phyloP scores from a whole-genome alignment of 2,329 filamentous ascomycete genomes.

The Hypoxylon sp. region DNA sequence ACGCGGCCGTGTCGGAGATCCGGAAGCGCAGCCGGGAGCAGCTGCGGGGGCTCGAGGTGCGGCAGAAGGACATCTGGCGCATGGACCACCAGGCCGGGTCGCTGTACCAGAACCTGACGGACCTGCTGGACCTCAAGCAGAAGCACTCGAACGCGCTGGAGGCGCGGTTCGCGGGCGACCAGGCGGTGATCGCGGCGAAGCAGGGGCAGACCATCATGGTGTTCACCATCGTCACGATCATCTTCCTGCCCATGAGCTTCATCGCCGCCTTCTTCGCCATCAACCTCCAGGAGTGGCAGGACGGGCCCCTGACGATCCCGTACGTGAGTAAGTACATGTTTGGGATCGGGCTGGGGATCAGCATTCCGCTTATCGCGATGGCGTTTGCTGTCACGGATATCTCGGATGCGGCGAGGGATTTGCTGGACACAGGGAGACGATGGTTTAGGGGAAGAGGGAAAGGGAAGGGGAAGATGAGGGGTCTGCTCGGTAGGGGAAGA shows the following conservation, averaged over 20 bases:
- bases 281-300: slow-evolving; percentile 63
- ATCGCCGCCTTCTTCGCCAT: slow-evolving; percentile 62
- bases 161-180: slow-evolving; percentile 72
- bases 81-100: slow-evolving; percentile 75
- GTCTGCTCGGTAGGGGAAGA: background rate
- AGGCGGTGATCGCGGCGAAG: slow-evolving; percentile 72
- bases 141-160: slow-evolving; percentile 78
- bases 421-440: slow-evolving; percentile 1
- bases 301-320: slow-evolving; percentile 57
- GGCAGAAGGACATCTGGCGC: slow-evolving; percentile 71
- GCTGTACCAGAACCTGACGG: slow-evolving; percentile 72
- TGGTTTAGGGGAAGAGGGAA: slow-evolving; percentile 19
- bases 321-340: slow-evolving; percentile 70
- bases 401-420: slow-evolving; percentile 40
- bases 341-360: slow-evolving; percentile 59
- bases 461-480: background rate
- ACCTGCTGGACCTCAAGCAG: slow-evolving; percentile 77
- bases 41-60: slow-evolving; percentile 69
- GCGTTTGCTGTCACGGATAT: slow-evolving; percentile 58
- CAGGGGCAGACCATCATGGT: slow-evolving; percentile 62
- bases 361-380: slow-evolving; percentile 57
- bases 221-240: slow-evolving; percentile 63
- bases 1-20: slow-evolving; percentile 60
- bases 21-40: slow-evolving; percentile 70
- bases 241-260: slow-evolving; percentile 62